Evolutionary conservation across 768 basidiomycete genomes (phyloP).

Genomic region (Mycena sanguinolenta): DNA sequence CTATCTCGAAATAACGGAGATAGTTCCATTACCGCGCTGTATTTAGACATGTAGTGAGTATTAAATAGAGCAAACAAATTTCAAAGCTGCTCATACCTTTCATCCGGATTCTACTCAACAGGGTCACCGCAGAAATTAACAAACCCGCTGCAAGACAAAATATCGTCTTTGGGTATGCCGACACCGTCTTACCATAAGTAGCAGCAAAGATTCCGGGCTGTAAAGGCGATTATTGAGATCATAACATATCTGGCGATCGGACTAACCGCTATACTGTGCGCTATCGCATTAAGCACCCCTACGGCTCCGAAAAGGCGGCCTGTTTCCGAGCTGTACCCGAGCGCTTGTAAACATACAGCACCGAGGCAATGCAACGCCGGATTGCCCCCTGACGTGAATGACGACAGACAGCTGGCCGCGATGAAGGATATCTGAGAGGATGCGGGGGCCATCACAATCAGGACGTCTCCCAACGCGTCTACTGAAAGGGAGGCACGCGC

Average conservation of each 20-base stretch:
- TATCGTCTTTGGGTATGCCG: slow-evolving; percentile 74
- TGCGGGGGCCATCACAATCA: slow-evolving; percentile 67
- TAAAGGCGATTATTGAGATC: slow-evolving; percentile 1
- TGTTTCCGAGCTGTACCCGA: slow-evolving; percentile 58
- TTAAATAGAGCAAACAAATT: background rate
- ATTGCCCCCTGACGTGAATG: slow-evolving; percentile 76
- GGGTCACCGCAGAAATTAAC: slow-evolving; percentile 61
- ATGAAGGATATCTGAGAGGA: slow-evolving; percentile 69
- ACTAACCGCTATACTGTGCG: slow-evolving; percentile 69
- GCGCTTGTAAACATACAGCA: slow-evolving; percentile 75
- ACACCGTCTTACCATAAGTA: slow-evolving; percentile 76
- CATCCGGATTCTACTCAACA: slow-evolving; percentile 48
- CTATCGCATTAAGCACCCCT: slow-evolving; percentile 74
- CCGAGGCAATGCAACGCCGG: slow-evolving; percentile 76
- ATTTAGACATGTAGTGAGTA: slow-evolving; percentile 2
- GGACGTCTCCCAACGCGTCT: slow-evolving; percentile 73
- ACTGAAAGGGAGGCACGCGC: slow-evolving; percentile 74
- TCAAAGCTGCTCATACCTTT: slow-evolving; percentile 2
- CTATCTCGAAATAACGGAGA: background rate
- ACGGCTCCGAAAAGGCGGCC: slow-evolving; percentile 82
- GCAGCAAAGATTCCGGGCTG: slow-evolving; percentile 80
- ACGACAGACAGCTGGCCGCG: slow-evolving; percentile 70
- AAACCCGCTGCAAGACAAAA: slow-evolving; percentile 73
- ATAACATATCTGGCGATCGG: background rate
- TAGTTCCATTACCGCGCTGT: slow-evolving; percentile 5